These are phyloP conservation scores for Lipomyces mesembrius DNA, from an alignment of 805 yeast species.

Conservation along the genomic window DNA sequence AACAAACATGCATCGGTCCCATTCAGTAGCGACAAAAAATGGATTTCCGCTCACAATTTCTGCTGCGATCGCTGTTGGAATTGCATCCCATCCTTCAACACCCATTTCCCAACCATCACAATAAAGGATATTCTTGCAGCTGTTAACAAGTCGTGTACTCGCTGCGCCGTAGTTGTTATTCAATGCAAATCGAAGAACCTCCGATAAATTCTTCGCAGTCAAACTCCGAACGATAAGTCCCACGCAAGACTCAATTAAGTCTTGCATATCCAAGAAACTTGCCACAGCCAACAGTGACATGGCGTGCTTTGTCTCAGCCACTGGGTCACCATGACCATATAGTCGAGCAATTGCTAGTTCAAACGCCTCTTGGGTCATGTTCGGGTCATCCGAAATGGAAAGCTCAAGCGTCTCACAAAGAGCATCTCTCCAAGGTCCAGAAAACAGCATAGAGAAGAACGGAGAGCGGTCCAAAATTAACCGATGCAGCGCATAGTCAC, in stretches of 20 bases:
- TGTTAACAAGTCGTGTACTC: slow-evolving; percentile 53
- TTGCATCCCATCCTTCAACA: slow-evolving; percentile 53
- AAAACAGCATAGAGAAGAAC: slow-evolving; percentile 54
- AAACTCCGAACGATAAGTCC: slow-evolving; percentile 48
- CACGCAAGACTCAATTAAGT: slow-evolving; percentile 53
- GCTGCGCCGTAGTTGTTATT: slow-evolving; percentile 54
- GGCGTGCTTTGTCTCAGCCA: slow-evolving; percentile 48
- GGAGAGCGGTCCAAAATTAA: slow-evolving; percentile 54
- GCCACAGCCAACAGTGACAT: slow-evolving; percentile 56
- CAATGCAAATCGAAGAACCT: slow-evolving; percentile 51
- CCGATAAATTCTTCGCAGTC: slow-evolving; percentile 48
- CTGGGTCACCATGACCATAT: slow-evolving; percentile 51
- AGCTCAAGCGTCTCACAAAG: slow-evolving; percentile 41
- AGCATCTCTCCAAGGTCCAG: slow-evolving; percentile 51
- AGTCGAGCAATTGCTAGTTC: slow-evolving; percentile 55
- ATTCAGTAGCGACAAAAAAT: slow-evolving; percentile 59
- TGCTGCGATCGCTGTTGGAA: slow-evolving; percentile 52
- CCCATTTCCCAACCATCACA: slow-evolving; percentile 58
- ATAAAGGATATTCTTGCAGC: slow-evolving; percentile 54
- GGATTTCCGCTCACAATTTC: slow-evolving; percentile 56
- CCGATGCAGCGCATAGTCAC: slow-evolving; percentile 53
- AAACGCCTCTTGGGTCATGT: slow-evolving; percentile 53
- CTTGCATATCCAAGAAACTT: slow-evolving; percentile 54
- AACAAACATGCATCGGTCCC: slow-evolving; percentile 59
- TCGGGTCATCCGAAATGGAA: slow-evolving; percentile 48